Conservation (phyloP, 352 stramenopile species). For the Pythium grandisporangium region DNA sequence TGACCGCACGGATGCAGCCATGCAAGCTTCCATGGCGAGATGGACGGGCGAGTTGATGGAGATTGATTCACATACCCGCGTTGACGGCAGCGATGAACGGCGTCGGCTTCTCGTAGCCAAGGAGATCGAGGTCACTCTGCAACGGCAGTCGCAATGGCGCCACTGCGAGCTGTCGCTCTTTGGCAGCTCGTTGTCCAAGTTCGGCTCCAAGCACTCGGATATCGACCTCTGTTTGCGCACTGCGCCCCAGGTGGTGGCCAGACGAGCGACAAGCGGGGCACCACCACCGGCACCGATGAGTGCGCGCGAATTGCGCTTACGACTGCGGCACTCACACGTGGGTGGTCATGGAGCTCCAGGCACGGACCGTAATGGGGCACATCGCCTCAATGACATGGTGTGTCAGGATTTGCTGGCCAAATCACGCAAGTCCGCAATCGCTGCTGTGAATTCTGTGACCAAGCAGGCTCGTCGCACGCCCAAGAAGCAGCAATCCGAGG, state of each 20-base stretch:
- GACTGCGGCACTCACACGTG: conserved; percentile 18
- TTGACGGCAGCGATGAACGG: conserved; percentile 1
- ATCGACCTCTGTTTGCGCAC: conserved; percentile 66
- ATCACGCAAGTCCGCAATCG: conserved; percentile 37
- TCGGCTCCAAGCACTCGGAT: conserved; percentile 60
- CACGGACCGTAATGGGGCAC: conserved; percentile 13
- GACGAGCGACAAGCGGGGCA: background rate
- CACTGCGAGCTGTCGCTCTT: conserved; percentile 49
- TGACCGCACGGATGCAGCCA: too few species aligned
- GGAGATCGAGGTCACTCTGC: conserved; percentile 36
- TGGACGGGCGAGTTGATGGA: background rate
- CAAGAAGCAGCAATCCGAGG: conserved; percentile 1
- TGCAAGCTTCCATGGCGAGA: too few species aligned
- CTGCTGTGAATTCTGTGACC: conserved; percentile 28
- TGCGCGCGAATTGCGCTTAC: conserved; percentile 26
- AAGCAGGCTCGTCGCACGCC: conserved; percentile 16
- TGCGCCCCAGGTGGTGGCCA: conserved; percentile 3
- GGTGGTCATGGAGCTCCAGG: conserved; percentile 10
- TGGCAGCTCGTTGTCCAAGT: conserved; percentile 71
- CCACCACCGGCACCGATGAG: conserved; percentile 12
- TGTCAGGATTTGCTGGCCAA: conserved; percentile 37
- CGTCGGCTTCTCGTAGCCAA: conserved; percentile 16
- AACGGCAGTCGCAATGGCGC: conserved; percentile 33
- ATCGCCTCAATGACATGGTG: too few species aligned
- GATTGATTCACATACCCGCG: background rate